Conservation (phyloP, 2,329 filamentous ascomycete genomes). For the Cylindrodendrum hubeiense region DNA sequence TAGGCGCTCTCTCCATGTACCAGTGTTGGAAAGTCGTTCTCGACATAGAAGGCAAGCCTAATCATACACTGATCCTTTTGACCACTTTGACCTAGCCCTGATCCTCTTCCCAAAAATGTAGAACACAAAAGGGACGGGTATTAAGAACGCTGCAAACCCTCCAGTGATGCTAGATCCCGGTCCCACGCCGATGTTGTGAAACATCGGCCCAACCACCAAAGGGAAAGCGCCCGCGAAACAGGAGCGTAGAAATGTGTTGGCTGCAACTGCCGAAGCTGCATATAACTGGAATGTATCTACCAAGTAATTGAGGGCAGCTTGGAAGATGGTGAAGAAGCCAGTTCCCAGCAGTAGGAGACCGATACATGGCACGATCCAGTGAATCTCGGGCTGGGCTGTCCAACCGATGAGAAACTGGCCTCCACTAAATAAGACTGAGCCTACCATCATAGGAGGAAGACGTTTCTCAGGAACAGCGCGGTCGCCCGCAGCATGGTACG, state of each 20-base stretch:
- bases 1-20: too few relatives aligned
- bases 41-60: too few relatives aligned
- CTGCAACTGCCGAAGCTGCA: conserved; percentile 68
- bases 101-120: conserved; percentile 68
- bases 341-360: conserved; percentile 62
- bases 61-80: conserved; percentile 47
- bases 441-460: conserved; percentile 64
- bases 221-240: conserved; percentile 80
- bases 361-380: conserved; percentile 69
- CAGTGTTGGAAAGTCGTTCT: too few relatives aligned
- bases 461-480: conserved; percentile 67
- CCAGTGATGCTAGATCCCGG: conserved; percentile 75
- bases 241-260: conserved; percentile 73
- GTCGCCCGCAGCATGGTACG: conserved; percentile 63
- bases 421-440: conserved; percentile 64
- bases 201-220: conserved; percentile 75
- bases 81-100: conserved; percentile 64
- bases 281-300: conserved; percentile 68
- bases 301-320: conserved; percentile 71
- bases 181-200: conserved; percentile 72
- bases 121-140: conserved; percentile 71
- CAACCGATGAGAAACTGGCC: conserved; percentile 71
- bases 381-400: conserved; percentile 67
- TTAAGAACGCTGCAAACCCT: conserved; percentile 63
- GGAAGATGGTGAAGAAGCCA: conserved; percentile 61